phyloP scores from a whole-genome alignment of 306 rosid species.

The Castanopsis chinensis region DNA sequence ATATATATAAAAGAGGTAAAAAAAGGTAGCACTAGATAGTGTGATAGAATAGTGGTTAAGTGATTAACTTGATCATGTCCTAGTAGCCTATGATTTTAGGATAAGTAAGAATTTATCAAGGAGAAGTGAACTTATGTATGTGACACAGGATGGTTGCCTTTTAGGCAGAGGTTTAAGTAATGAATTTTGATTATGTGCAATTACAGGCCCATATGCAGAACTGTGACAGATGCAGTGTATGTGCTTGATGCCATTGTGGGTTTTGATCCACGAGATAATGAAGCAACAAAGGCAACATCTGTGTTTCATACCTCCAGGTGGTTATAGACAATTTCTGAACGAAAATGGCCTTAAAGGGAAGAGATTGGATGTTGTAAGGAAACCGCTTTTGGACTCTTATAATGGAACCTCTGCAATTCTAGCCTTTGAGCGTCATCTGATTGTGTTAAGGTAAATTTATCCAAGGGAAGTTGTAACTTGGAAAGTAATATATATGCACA shows the following conservation, averaged over 20 bases:
- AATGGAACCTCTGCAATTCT: constrained; percentile 30
- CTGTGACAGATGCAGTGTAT: constrained; percentile 70
- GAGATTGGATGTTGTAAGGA: constrained; percentile 58
- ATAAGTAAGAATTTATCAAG: too few species aligned
- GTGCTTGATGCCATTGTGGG: constrained; percentile 74
- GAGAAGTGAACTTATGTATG: too few species aligned
- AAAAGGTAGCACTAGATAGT: too few species aligned
- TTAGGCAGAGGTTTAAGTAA: background rate
- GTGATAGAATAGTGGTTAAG: too few species aligned
- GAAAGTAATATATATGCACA: background rate
- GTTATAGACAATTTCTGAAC: constrained; percentile 55
- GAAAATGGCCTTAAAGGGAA: constrained; percentile 61
- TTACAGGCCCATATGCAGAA: constrained; percentile 66
- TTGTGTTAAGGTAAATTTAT: constrained; percentile 31
- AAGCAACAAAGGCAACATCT: constrained; percentile 44
- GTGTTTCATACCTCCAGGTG: constrained; percentile 52
- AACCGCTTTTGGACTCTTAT: constrained; percentile 33
- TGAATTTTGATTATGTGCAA: background rate
- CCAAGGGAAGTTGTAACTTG: background rate
- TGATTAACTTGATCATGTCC: too few species aligned
- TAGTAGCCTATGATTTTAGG: too few species aligned
- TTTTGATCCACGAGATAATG: constrained; percentile 48
- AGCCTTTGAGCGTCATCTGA: constrained; percentile 43
- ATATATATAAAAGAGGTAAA: too few species aligned
- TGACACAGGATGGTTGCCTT: background rate